Evolutionary conservation across 768 basidiomycete species (phyloP), one percentile per base, ranked within the genome.

Genomic region (Russula lepida): DNA sequence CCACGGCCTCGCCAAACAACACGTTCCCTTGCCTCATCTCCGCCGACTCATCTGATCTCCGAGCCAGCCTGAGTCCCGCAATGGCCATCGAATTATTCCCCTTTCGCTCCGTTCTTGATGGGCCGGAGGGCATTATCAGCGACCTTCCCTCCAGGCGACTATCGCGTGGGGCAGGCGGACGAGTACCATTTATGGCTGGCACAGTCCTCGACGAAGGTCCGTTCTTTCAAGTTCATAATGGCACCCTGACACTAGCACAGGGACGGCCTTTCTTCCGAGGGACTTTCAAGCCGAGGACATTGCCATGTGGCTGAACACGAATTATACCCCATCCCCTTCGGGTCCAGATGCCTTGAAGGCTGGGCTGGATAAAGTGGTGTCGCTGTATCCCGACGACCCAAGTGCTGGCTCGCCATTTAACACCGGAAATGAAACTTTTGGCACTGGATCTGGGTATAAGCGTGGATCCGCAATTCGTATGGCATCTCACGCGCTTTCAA

Each of bases 151-250:
- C 78, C 4, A 68, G 58, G 32, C 69, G 77, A 8, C 47, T 70
- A 23, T 63, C 72, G 53, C 3, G 65, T 53, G 64, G 76, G 0
- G 69, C 69, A 0, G 78, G 77, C 59, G 70, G 74, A 2, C 66
- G 67, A 19, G 59, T 81, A 3, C 79, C 79, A 0, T 77, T 79
- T 62, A 79, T 81, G 28, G 68, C 76, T 49, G 79, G 79, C 15
- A 75, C 75, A 6, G 73, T 71, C 62, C 68, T 76, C 4, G 78
- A 81, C 64, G 79, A 80, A 73, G 78, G 80, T 79, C 25, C 19
- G 19, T 21, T 6, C 3, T 21, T 27, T 19, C 33, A n/a, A 27
- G 8, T 30, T 41, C 13, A 37, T 21, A 21, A n/a, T 7, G 8
- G 28, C 35, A 59, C 23, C 13, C 55, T 44, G 25, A 57, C 33